These are phyloP conservation scores for Cercospora sp. DNA, from an alignment of 2,329 filamentous ascomycete genomes.

Conservation along the genomic window DNA sequence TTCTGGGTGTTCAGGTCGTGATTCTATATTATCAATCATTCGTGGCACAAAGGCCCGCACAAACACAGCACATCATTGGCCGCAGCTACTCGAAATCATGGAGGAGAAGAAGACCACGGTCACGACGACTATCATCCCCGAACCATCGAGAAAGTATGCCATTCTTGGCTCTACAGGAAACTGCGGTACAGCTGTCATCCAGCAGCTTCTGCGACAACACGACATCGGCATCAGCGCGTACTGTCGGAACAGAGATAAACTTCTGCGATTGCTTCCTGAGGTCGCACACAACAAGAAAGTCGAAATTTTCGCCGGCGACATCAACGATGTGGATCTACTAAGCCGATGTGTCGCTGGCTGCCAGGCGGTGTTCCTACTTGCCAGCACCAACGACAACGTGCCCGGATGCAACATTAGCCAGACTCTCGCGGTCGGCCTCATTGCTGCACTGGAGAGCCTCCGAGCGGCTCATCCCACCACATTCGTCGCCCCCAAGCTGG, in stretches of 20 bases:
- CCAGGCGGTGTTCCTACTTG: constrained; percentile 39
- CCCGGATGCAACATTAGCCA: constrained; percentile 41
- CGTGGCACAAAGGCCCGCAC: too few relatives aligned
- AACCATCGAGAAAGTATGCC: constrained; percentile 17
- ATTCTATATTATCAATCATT: too few relatives aligned
- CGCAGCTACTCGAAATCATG: neutral
- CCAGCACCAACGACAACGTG: constrained; percentile 30
- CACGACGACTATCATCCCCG: neutral
- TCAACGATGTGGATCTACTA: constrained; percentile 46
- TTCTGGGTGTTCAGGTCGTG: too few relatives aligned
- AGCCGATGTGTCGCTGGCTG: constrained; percentile 40
- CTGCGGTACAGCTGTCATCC: constrained; percentile 47
- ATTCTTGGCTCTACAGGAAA: constrained; percentile 42
- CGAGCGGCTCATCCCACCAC: constrained; percentile 24
- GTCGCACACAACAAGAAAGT: constrained; percentile 39
- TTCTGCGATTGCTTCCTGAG: constrained; percentile 41
- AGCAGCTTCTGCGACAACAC: constrained; percentile 41
- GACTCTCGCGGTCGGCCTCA: constrained; percentile 42
- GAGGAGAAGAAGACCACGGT: neutral
- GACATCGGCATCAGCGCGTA: constrained; percentile 45
- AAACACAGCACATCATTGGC: too few relatives aligned
- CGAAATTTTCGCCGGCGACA: constrained; percentile 41
- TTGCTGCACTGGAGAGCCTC: constrained; percentile 46
- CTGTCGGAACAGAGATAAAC: constrained; percentile 48
- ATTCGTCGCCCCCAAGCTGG: constrained; percentile 41